These are phyloP conservation scores for Lactifluus rugatus DNA, from an alignment of 768 basidiomycete species.

Conservation along the genomic window DNA sequence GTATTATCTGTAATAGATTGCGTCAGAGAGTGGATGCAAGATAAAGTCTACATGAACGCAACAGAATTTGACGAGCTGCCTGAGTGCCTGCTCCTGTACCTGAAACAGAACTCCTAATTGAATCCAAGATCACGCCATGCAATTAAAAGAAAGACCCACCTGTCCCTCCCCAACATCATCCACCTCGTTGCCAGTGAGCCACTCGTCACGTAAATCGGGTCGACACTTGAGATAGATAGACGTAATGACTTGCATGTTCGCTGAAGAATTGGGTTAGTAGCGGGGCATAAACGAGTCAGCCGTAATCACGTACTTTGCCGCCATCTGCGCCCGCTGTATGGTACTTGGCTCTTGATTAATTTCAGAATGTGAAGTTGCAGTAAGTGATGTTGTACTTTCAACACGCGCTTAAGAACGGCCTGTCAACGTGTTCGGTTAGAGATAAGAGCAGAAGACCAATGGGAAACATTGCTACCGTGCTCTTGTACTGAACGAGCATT, in stretches of 20 bases:
- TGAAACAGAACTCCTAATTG: conserved; percentile 25
- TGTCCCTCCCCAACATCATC: conserved; percentile 89
- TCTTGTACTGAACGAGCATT: conserved; percentile 97
- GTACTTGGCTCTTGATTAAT: conserved; percentile 97
- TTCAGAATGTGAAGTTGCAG: conserved; percentile 92
- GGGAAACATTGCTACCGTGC: conserved; percentile 53
- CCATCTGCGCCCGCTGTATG: conserved; percentile 97
- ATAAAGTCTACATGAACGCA: conserved; percentile 26
- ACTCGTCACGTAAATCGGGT: conserved; percentile 94
- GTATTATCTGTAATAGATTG: conserved; percentile 58
- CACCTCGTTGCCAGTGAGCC: conserved; percentile 88
- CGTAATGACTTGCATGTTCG: conserved; percentile 99
- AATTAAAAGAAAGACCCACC: conserved; percentile 34
- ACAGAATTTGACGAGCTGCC: conserved; percentile 94
- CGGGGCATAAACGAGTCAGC: not conserved
- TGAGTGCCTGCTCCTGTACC: conserved; percentile 92
- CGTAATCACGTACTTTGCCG: conserved; percentile 61
- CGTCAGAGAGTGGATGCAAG: conserved; percentile 14
- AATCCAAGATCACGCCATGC: not conserved
- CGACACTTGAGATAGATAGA: conserved; percentile 96
- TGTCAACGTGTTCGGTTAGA: conserved; percentile 24
- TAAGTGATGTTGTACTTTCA: conserved; percentile 89
- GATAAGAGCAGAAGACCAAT: not conserved
- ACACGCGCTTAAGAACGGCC: conserved; percentile 92
- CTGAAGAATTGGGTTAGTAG: conserved; percentile 32